These are phyloP conservation scores for Mucor piriformis DNA, from an alignment of 371 early-diverging fungal genomes.

Conservation along the genomic window DNA sequence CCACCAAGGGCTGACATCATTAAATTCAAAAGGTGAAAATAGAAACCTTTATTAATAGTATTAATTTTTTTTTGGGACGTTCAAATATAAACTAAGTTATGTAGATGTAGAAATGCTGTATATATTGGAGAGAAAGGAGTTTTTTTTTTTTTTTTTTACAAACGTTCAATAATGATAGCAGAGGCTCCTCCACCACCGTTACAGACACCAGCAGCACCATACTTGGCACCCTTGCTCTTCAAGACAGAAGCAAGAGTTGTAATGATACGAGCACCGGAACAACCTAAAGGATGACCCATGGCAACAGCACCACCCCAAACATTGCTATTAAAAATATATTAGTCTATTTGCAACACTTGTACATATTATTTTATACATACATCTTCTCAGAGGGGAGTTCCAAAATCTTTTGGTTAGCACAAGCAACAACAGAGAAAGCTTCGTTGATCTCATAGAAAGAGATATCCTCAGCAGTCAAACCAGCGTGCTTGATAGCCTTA, in stretches of 20 bases:
- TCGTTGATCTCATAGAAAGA: constrained; percentile 96
- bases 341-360: background rate
- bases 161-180: constrained; percentile 86
- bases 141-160: constrained; percentile 23
- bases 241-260: constrained; percentile 83
- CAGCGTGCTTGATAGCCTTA: constrained; percentile 87
- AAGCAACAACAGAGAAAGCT: constrained; percentile 95
- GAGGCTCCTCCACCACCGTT: constrained; percentile 95
- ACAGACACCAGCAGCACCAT: constrained; percentile 93
- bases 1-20: too few relatives aligned
- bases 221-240: constrained; percentile 66
- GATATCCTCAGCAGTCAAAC: constrained; percentile 66
- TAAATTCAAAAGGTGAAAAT: constrained; percentile 1
- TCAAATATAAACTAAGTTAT: background rate
- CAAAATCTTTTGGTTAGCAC: constrained; percentile 87
- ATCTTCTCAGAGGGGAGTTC: constrained; percentile 75
- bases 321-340: constrained; percentile 53
- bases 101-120: background rate
- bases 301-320: constrained; percentile 96
- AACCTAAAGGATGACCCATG: constrained; percentile 97
- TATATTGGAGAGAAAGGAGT: background rate
- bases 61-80: background rate
- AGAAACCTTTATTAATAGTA: background rate
- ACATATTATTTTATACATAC: constrained; percentile 5
- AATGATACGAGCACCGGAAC: constrained; percentile 94